Conservation (phyloP, 495 filamentous ascomycete genomes). For the Penicillium steckii region DNA sequence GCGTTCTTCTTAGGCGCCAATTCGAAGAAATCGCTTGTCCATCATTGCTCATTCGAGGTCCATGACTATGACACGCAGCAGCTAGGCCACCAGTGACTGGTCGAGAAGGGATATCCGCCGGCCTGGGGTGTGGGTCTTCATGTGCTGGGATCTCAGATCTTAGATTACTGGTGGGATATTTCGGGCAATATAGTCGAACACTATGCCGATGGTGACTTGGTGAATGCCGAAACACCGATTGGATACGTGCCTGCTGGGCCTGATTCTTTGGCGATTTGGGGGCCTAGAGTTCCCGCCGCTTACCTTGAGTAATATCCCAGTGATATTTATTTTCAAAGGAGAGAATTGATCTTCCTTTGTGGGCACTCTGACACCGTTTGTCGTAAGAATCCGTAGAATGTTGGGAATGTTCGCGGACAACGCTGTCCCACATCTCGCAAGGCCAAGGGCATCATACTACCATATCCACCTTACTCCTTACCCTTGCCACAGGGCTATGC, state of each 20-base stretch:
- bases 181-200: conserved; percentile 7
- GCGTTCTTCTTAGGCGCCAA: conserved; percentile 60
- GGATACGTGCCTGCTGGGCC: not conserved
- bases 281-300: conserved; percentile 2
- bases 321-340: too few species aligned
- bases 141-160: conserved; percentile 68
- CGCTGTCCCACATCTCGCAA: too few species aligned
- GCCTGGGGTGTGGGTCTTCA: conserved; percentile 73
- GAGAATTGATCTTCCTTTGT: too few species aligned
- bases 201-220: conserved; percentile 18
- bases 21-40: conserved; percentile 50
- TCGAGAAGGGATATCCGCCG: conserved; percentile 56
- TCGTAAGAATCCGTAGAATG: too few species aligned
- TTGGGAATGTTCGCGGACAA: too few species aligned
- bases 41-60: conserved; percentile 68
- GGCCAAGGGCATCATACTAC: too few species aligned
- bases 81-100: conserved; percentile 67
- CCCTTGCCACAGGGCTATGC: too few species aligned
- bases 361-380: too few species aligned
- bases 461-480: too few species aligned
- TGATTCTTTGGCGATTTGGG: conserved; percentile 9
- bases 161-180: conserved; percentile 65
- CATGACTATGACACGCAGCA: conserved; percentile 69
- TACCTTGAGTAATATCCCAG: conserved; percentile 13
- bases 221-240: conserved; percentile 6